These are phyloP conservation scores for Dentipellis sp. DNA, from an alignment of 768 basidiomycete species.

Conservation along the genomic window DNA sequence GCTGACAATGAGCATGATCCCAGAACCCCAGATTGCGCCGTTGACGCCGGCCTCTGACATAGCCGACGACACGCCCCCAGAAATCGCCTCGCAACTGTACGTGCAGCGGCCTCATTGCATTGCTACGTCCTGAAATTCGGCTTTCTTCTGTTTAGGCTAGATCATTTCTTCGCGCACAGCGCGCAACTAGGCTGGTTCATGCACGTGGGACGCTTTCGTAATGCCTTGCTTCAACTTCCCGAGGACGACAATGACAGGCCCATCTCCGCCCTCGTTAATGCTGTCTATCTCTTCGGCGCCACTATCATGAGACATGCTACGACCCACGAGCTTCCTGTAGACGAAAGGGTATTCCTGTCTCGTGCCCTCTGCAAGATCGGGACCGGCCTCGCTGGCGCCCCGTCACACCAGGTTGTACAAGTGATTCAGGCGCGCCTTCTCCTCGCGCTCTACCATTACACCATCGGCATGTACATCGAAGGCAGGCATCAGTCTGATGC, in stretches of 20 bases:
- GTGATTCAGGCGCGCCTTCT: slow-evolving; percentile 25
- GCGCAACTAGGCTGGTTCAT: slow-evolving; percentile 63
- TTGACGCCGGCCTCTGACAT: neutral
- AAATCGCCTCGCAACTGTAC: slow-evolving; percentile 9
- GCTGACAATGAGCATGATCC: neutral
- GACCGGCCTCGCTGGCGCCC: slow-evolving; percentile 21
- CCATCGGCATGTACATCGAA: slow-evolving; percentile 20
- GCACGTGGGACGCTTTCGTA: slow-evolving; percentile 34
- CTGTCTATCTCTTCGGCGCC: slow-evolving; percentile 27
- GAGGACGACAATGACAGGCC: slow-evolving; percentile 19
- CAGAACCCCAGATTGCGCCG: neutral
- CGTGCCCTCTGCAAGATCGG: slow-evolving; percentile 41
- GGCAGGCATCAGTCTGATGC: slow-evolving; percentile 22
- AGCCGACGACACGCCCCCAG: slow-evolving; percentile 7
- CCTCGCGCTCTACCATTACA: slow-evolving; percentile 23
- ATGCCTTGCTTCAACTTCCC: slow-evolving; percentile 19
- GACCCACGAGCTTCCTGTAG: slow-evolving; percentile 13
- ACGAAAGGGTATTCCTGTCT: slow-evolving; percentile 33
- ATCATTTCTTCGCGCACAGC: slow-evolving; percentile 49
- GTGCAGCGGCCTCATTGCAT: neutral
- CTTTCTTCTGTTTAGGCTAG: slow-evolving; percentile 31
- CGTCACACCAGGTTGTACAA: slow-evolving; percentile 27
- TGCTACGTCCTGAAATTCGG: neutral
- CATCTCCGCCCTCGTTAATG: slow-evolving; percentile 33
- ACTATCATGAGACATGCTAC: slow-evolving; percentile 14